Base-by-base conservation (phyloP, 148 eudicot species). In the Beta vulgaris region DNA sequence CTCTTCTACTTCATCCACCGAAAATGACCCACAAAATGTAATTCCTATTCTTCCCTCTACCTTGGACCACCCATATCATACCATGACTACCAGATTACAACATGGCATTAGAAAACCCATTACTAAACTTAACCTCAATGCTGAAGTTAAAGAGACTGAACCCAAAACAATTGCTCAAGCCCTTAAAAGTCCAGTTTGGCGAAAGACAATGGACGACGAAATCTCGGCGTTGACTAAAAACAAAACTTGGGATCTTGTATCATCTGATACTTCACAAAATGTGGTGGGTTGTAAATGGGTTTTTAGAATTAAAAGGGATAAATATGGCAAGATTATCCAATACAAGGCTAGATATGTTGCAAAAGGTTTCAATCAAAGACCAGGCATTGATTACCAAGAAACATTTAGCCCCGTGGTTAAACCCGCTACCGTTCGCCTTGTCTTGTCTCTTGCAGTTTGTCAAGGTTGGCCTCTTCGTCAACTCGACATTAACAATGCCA, bases 201-300 rank as follows among this genome's bases (percentile, higher is more conserved):
- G 13, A 1, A 14, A 12, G 3, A 63, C 63, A 0, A 71, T 71
- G 74, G 44, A 19, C 12, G 62, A 34, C 0, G 62, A 71, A 12
- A 21, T 19, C 21, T 2, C 19, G 21, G 43, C 63, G 26, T 19
- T 71, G 1, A 3, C 36, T 2, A 12, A 25, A 2, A 71, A 53
- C 6, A 11, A 53, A 3, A 53, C 63, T 16, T 71, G 74, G 62
- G 39, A 21, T 0, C 44, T 71, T 19, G 63, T 53, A 5, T 63
- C 44, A 0, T 29, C 63, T 0, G 6, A 28, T 12, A 0, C 74
- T 0, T 32, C 62, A n/a, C 74, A 71, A 9, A 71, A 71, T 71
- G 46, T 71, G 0, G 39, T 32, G 0, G 74, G 74, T 3, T 69
- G 72, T 31, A 69, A 66, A 37, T 66, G 70, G 70, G 31, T 66